phyloP scores from a whole-genome alignment of 352 stramenopile species.

The Phytophthora quininea region DNA sequence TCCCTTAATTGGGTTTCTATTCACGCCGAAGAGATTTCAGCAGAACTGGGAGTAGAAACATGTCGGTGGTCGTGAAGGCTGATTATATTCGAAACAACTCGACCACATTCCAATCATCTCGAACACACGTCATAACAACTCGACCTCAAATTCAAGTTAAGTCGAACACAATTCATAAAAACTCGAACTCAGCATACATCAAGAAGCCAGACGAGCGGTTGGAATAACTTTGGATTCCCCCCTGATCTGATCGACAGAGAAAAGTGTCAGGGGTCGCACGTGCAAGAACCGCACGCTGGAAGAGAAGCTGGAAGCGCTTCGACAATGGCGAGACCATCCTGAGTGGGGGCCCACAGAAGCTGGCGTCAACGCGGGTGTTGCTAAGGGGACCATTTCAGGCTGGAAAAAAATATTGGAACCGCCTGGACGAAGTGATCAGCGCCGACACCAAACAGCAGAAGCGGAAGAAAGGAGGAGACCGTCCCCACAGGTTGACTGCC shows the following conservation, averaged over 20 bases:
- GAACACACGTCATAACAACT: not conserved
- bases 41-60: not conserved
- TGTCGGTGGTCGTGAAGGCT: not conserved
- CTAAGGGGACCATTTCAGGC: not conserved
- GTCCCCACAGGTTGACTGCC: not conserved
- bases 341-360: not conserved
- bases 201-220: not conserved
- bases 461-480: not conserved
- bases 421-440: not conserved
- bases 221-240: not conserved
- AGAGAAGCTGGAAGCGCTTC: not conserved
- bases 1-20: not conserved
- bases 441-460: not conserved
- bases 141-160: not conserved
- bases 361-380: not conserved
- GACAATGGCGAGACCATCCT: not conserved
- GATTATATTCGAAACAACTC: not conserved
- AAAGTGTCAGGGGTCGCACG: not conserved
- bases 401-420: not conserved
- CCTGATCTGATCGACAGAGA: not conserved
- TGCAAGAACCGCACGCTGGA: not conserved
- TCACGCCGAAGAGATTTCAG: not conserved
- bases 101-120: not conserved
- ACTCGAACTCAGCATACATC: not conserved
- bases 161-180: not conserved